Evolutionary conservation across 2,329 filamentous ascomycete species (phyloP).

Genomic region (Cladophialophora exuberans): DNA sequence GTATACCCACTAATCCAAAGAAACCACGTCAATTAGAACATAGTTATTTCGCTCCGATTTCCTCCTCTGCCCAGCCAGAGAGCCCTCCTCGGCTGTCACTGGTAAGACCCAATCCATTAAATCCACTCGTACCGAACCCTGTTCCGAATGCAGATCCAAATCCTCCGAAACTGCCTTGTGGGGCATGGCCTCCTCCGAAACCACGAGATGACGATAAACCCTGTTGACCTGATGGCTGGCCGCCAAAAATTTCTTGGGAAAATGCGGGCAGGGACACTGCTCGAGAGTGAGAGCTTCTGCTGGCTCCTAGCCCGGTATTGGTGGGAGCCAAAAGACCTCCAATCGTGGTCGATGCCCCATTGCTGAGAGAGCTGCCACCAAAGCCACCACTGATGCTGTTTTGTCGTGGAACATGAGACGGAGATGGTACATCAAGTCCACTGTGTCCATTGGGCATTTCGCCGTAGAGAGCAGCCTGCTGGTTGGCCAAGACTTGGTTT

Average conservation of each 20-base stretch:
- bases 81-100: conserved; percentile 55
- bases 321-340: conserved; percentile 76
- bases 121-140: conserved; percentile 57
- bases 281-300: conserved; percentile 68
- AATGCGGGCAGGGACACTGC: conserved; percentile 85
- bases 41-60: conserved; percentile 58
- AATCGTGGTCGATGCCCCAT: conserved; percentile 68
- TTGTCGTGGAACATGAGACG: conserved; percentile 49
- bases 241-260: conserved; percentile 59
- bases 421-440: conserved; percentile 45
- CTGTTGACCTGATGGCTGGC: conserved; percentile 40
- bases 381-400: conserved; percentile 36
- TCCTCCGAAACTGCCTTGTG: conserved; percentile 59
- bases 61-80: conserved; percentile 67
- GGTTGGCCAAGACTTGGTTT: conserved; percentile 65
- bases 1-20: conserved; percentile 13
- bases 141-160: conserved; percentile 63
- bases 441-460: conserved; percentile 62
- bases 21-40: conserved; percentile 19
- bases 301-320: conserved; percentile 56
- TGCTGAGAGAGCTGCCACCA: conserved; percentile 44
- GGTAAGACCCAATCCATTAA: conserved; percentile 61
- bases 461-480: conserved; percentile 81
- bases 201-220: conserved; percentile 35
- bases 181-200: conserved; percentile 35